phyloP scores from a whole-genome alignment of 345 rosid genomes.

The Eucalyptus curtisii region DNA sequence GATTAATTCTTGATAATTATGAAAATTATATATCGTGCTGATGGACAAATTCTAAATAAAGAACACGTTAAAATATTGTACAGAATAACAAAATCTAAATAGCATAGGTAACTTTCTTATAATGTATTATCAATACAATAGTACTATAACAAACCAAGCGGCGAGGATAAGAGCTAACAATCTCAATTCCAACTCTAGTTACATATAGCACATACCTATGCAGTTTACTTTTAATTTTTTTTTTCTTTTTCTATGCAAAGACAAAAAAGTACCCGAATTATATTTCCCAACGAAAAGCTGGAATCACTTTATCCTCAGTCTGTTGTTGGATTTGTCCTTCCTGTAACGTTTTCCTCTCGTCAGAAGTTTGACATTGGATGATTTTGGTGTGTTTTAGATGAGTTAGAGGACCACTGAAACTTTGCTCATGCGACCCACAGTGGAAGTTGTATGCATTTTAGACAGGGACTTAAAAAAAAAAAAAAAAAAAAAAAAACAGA shows the following conservation, averaged over 20 bases:
- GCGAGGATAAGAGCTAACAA: not conserved
- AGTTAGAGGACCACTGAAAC: not conserved
- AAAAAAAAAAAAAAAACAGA: not conserved
- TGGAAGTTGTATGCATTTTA: not conserved
- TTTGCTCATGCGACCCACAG: not conserved
- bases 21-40: too few relatives aligned
- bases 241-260: not conserved
- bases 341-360: not conserved
- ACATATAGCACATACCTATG: not conserved
- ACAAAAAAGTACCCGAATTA: not conserved
- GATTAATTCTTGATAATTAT: not conserved
- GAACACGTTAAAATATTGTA: too few relatives aligned
- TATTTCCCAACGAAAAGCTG: not conserved
- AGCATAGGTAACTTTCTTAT: not conserved
- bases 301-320: not conserved
- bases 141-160: too few relatives aligned
- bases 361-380: not conserved
- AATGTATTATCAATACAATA: not conserved
- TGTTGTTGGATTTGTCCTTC: not conserved
- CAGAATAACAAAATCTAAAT: not conserved
- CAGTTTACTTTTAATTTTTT: not conserved
- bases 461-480: too few relatives aligned
- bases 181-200: not conserved
- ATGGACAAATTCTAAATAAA: too few relatives aligned
- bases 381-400: not conserved